phyloP scores from a whole-genome alignment of 208 protist species.

The Crithidia mellificae region DNA sequence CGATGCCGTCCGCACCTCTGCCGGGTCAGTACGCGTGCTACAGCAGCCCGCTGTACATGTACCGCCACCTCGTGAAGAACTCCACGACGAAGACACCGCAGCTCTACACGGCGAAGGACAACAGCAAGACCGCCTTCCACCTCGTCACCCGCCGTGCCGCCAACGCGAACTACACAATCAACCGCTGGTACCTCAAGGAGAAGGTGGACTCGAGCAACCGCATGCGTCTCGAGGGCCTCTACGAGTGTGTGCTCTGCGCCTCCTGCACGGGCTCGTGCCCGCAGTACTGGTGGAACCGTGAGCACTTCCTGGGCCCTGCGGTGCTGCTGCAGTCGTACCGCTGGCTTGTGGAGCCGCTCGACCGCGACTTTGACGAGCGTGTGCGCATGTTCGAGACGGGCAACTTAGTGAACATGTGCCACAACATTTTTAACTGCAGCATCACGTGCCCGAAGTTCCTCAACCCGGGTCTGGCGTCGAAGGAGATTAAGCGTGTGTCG shows the following conservation, averaged over 20 bases:
- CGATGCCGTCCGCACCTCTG: slow-evolving; percentile 77
- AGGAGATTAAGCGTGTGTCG: slow-evolving; percentile 87
- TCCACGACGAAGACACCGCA: slow-evolving; percentile 53
- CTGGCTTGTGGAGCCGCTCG: slow-evolving; percentile 89
- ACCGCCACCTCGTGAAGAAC: slow-evolving; percentile 76
- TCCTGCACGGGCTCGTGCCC: slow-evolving; percentile 88
- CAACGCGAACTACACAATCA: slow-evolving; percentile 61
- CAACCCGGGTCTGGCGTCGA: slow-evolving; percentile 84
- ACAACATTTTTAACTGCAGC: slow-evolving; percentile 93
- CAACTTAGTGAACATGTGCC: slow-evolving; percentile 87
- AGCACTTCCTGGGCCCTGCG: slow-evolving; percentile 88
- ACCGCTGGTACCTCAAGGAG: slow-evolving; percentile 89
- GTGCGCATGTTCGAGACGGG: slow-evolving; percentile 88
- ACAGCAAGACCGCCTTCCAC: slow-evolving; percentile 83
- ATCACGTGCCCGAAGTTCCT: slow-evolving; percentile 92
- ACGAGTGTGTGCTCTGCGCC: slow-evolving; percentile 91
- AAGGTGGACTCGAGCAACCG: slow-evolving; percentile 86
- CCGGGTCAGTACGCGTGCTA: slow-evolving; percentile 55
- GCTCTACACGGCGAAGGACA: slow-evolving; percentile 89
- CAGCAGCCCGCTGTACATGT: slow-evolving; percentile 81
- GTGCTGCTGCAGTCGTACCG: slow-evolving; percentile 90
- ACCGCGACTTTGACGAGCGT: slow-evolving; percentile 83
- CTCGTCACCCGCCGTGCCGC: slow-evolving; percentile 52
- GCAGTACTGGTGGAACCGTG: slow-evolving; percentile 93
- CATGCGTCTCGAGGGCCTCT: slow-evolving; percentile 83